These are phyloP conservation scores for Zelopaecilomyces penicillatus DNA, from an alignment of 2,329 filamentous ascomycete species.

Conservation along the genomic window DNA sequence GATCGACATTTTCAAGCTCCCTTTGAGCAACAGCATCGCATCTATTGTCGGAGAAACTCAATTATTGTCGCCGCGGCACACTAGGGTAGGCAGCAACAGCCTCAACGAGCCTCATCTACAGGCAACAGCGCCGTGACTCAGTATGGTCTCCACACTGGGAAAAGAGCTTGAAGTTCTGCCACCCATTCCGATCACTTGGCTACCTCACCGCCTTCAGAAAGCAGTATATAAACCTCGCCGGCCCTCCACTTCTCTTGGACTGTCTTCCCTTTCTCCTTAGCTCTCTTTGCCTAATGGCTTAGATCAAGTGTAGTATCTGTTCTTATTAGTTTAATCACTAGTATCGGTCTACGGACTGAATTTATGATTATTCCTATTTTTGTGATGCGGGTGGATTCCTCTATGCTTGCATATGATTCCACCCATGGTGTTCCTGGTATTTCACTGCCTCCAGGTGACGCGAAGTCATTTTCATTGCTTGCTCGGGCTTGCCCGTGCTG, in stretches of 20 bases:
- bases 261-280: slow-evolving; percentile 28
- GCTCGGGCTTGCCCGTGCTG: slow-evolving; percentile 27
- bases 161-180: slow-evolving; percentile 1
- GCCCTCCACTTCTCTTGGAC: no score
- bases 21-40: no score
- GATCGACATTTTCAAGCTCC: no score
- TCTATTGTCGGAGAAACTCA: no score
- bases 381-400: slow-evolving; percentile 26
- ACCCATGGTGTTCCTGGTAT: slow-evolving; percentile 37
- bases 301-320: slow-evolving; percentile 96
- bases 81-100: no score
- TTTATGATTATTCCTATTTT: slow-evolving; percentile 73
- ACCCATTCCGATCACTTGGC: background rate
- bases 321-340: slow-evolving; percentile 97
- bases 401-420: slow-evolving; percentile 34
- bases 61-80: no score
- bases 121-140: no score
- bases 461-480: slow-evolving; percentile 34
- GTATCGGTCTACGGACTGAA: slow-evolving; percentile 65
- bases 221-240: slow-evolving; percentile 17
- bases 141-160: no score
- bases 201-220: slow-evolving; percentile 13
- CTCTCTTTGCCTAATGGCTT: slow-evolving; percentile 55
- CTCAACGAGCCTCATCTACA: no score
- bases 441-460: slow-evolving; percentile 37